Percentiles rank a stretch among this genome's conserved stretches.
These are phyloP conservation scores for Fraxinus ornus DNA, from an alignment of 305 asterid species.

Conservation along the genomic window DNA sequence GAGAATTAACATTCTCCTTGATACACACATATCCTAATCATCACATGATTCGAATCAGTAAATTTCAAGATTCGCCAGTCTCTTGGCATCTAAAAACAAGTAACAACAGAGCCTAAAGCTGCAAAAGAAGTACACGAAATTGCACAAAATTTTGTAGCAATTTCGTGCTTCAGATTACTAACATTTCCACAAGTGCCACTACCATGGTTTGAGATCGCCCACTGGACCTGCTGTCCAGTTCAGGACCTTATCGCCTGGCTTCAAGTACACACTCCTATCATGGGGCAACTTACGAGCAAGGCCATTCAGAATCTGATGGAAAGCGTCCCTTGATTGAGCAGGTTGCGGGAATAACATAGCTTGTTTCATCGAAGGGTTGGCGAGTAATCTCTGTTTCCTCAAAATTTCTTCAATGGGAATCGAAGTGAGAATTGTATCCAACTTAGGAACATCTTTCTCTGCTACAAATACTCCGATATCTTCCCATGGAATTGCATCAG, in stretches of 20 bases:
- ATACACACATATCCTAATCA: too few species aligned
- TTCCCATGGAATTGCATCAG: conserved; percentile 74
- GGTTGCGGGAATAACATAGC: conserved; percentile 64
- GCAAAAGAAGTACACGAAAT: not conserved
- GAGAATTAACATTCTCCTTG: not conserved
- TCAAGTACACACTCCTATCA: conserved; percentile 36
- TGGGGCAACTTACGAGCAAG: conserved; percentile 63
- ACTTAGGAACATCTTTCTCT: conserved; percentile 56
- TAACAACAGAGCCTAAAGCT: not conserved
- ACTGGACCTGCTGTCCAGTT: conserved; percentile 63
- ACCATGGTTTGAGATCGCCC: conserved; percentile 56
- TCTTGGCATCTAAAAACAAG: not conserved
- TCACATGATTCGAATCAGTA: not conserved
- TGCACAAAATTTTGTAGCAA: not conserved
- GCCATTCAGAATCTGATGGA: conserved; percentile 62
- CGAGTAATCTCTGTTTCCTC: conserved; percentile 54
- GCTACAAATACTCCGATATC: conserved; percentile 63
- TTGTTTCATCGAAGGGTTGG: conserved; percentile 64
- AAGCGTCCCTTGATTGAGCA: conserved; percentile 55
- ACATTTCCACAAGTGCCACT: not conserved
- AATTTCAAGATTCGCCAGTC: not conserved
- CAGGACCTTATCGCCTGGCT: conserved; percentile 36
- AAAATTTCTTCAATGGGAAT: conserved; percentile 52
- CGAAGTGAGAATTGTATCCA: conserved; percentile 55
- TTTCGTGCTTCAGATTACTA: too few species aligned